phyloP scores from a whole-genome alignment of 805 yeast genomes.

The Saccharomycopsis fibuligera region DNA sequence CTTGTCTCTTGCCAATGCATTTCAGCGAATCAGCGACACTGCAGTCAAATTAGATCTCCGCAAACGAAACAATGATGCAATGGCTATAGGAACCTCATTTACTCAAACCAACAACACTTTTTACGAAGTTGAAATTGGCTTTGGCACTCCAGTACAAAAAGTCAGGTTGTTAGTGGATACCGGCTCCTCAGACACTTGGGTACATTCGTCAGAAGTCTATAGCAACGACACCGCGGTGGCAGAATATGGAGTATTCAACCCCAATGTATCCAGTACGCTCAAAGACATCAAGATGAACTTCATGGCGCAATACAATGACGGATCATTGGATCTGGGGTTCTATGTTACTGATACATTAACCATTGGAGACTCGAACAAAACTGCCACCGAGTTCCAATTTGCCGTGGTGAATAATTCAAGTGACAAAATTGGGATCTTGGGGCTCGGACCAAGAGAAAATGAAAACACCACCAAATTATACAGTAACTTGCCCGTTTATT shows the following conservation, averaged over 20 bases:
- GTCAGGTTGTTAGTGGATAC: conserved; percentile 60
- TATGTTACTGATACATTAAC: conserved; percentile 7
- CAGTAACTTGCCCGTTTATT: conserved; percentile 9
- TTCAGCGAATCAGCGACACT: neutral
- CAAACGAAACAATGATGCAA: neutral
- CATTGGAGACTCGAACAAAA: conserved; percentile 5
- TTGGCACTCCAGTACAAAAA: conserved; percentile 54
- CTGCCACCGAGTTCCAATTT: conserved; percentile 11
- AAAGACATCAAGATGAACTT: neutral
- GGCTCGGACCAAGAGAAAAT: conserved; percentile 6
- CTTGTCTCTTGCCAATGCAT: too few species aligned
- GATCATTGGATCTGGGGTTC: conserved; percentile 2
- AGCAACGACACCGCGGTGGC: conserved; percentile 6
- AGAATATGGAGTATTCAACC: conserved; percentile 3
- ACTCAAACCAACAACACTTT: conserved; percentile 34
- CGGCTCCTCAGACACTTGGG: conserved; percentile 72
- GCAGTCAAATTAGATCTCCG: neutral
- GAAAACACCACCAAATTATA: conserved; percentile 10
- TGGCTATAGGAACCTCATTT: neutral
- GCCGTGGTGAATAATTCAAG: conserved; percentile 9
- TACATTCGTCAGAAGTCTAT: conserved; percentile 23
- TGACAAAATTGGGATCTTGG: conserved; percentile 11
- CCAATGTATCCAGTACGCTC: conserved; percentile 1
- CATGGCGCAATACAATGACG: conserved; percentile 4
- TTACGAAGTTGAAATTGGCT: conserved; percentile 36